Percentiles rank a stretch among this genome's conserved stretches.
phyloP scores from a whole-genome alignment of 1,139 yeast genomes.

The Debaryomyces nepalensis region DNA sequence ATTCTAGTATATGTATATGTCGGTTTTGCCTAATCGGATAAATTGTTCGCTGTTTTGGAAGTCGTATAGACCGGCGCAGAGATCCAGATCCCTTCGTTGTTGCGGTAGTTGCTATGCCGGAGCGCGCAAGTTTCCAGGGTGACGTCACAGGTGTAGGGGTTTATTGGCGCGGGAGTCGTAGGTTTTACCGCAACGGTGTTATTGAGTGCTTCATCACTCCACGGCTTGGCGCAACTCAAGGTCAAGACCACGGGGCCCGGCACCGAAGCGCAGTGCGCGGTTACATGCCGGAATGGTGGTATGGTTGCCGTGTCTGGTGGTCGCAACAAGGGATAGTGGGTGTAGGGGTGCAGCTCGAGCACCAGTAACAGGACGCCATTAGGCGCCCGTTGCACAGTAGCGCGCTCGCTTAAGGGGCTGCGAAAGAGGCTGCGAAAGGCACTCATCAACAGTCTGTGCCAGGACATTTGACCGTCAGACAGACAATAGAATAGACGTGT shows the following conservation, averaged over 20 bases:
- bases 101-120: too few relatives aligned
- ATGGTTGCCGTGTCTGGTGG: background rate
- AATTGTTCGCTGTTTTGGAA: background rate
- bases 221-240: background rate
- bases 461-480: too few relatives aligned
- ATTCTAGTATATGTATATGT: conserved; percentile 1
- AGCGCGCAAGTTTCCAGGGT: too few relatives aligned
- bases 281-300: background rate
- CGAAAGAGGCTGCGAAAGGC: too few relatives aligned
- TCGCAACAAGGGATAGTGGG: background rate
- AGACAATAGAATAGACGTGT: too few relatives aligned
- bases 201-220: background rate
- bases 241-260: background rate
- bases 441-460: too few relatives aligned
- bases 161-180: too few relatives aligned
- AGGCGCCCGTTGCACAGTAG: too few relatives aligned
- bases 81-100: too few relatives aligned
- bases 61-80: background rate
- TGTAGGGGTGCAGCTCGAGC: background rate
- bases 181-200: background rate
- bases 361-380: background rate
- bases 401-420: too few relatives aligned
- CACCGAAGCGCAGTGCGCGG: background rate
- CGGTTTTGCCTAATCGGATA: conserved; percentile 1
- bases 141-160: too few relatives aligned